These are phyloP conservation scores for Trichosporon sp. DNA, from an alignment of 1,284 basidiomycete species.

Conservation along the genomic window DNA sequence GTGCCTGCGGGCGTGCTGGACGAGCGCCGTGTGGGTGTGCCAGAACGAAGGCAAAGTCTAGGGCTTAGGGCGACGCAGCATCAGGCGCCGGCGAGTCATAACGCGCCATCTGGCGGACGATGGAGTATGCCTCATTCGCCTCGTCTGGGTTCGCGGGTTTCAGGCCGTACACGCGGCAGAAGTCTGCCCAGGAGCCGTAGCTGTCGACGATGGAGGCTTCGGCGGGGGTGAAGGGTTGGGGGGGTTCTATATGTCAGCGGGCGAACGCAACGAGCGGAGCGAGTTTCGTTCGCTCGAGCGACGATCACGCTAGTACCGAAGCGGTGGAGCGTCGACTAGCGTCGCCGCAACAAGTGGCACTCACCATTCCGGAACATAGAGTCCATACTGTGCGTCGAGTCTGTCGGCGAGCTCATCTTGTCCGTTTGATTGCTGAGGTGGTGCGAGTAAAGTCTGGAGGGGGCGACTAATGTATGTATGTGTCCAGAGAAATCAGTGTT, in stretches of 20 bases:
- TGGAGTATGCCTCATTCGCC: background rate
- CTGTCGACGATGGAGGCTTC: background rate
- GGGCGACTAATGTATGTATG: too few relatives aligned
- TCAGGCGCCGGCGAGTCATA: background rate
- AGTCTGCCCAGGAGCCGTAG: background rate
- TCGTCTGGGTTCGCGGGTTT: background rate
- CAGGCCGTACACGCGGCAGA: background rate
- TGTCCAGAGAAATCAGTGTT: too few relatives aligned
- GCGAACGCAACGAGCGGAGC: background rate
- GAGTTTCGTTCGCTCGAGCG: too few relatives aligned
- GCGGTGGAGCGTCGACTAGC: background rate
- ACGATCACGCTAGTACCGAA: too few relatives aligned
- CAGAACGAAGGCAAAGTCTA: too few relatives aligned
- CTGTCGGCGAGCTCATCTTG: background rate
- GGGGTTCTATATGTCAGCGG: background rate
- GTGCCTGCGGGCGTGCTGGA: too few relatives aligned
- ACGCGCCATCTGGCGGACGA: background rate
- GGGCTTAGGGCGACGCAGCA: background rate
- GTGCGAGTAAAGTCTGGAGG: too few relatives aligned
- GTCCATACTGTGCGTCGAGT: background rate
- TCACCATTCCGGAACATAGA: background rate
- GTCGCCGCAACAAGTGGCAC: background rate
- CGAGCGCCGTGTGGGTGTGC: too few relatives aligned
- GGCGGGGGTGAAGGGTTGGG: background rate
- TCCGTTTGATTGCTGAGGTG: background rate